Percentiles rank a stretch among this genome's conserved stretches.
phyloP scores from a whole-genome alignment of 2,329 filamentous ascomycete genomes.

The Sphaerulina vaccinii region DNA sequence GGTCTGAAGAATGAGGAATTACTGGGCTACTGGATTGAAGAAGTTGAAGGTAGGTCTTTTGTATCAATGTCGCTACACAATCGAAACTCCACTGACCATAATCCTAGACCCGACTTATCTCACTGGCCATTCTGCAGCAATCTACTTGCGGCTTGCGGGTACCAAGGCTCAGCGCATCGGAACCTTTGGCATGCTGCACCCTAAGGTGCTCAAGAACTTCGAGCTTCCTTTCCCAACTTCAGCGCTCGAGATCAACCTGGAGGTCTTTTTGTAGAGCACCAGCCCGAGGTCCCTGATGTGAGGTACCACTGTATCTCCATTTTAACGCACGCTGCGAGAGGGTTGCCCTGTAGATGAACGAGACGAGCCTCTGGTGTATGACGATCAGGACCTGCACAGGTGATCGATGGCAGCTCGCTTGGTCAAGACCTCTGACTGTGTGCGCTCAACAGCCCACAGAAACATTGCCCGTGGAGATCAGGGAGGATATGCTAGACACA shows the following conservation, averaged over 20 bases:
- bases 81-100: slow-evolving; percentile 14
- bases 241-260: slow-evolving; percentile 90
- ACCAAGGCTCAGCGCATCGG: slow-evolving; percentile 72
- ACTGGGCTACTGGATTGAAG: slow-evolving; percentile 83
- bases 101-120: slow-evolving; percentile 78
- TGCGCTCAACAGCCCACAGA: no score
- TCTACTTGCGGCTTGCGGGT: slow-evolving; percentile 72
- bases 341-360: not conserved
- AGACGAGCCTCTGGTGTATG: no score
- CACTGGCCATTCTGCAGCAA: slow-evolving; percentile 79
- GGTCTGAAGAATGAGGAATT: slow-evolving; percentile 55
- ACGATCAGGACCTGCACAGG: no score
- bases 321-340: not conserved
- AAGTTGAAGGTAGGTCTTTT: slow-evolving; percentile 68
- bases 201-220: slow-evolving; percentile 88
- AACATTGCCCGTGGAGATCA: no score
- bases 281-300: no score
- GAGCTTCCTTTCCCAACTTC: slow-evolving; percentile 92
- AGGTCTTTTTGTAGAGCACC: slow-evolving; percentile 77
- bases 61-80: not conserved
- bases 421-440: no score
- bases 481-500: not conserved
- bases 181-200: slow-evolving; percentile 91
- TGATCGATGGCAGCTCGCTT: no score
- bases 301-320: no score